Evolutionary conservation across 1,284 basidiomycete genomes (phyloP).

Genomic region (Ganoderma meredithae): DNA sequence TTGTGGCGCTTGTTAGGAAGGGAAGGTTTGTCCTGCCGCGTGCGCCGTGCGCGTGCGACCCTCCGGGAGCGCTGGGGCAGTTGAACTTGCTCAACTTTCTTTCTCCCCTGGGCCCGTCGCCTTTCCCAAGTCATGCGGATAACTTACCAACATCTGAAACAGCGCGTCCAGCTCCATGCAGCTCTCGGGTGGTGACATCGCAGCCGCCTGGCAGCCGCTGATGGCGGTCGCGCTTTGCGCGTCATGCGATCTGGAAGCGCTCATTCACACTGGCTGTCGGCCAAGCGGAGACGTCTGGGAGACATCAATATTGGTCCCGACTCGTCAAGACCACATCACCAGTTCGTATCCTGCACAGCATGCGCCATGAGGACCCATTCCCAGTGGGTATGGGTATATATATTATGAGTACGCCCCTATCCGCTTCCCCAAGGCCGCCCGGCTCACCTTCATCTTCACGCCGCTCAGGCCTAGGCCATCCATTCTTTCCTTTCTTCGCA

Average conservation of each 20-base stretch:
- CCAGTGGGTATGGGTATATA: background rate
- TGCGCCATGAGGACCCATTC: slow-evolving; percentile 4
- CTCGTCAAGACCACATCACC: background rate
- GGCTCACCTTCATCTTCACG: slow-evolving; percentile 1
- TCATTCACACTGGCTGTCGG: background rate
- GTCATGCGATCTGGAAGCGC: background rate
- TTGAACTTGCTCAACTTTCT: background rate
- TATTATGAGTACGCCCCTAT: background rate
- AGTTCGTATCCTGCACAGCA: background rate
- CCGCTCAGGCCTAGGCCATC: background rate
- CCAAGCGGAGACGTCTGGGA: background rate
- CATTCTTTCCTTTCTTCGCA: background rate
- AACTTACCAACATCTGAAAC: background rate
- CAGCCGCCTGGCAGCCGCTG: background rate
- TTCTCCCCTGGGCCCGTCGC: background rate
- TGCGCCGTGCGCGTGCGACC: too few species aligned
- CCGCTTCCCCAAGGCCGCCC: background rate
- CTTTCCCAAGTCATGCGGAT: background rate
- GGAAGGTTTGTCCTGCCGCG: background rate
- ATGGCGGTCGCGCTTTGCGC: background rate
- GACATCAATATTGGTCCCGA: background rate
- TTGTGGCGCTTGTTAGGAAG: background rate
- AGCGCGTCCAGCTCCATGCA: background rate
- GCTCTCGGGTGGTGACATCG: background rate
- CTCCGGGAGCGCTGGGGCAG: background rate